phyloP scores from a whole-genome alignment of 805 yeast genomes.

The Vanderwaltozyma tropicalis region DNA sequence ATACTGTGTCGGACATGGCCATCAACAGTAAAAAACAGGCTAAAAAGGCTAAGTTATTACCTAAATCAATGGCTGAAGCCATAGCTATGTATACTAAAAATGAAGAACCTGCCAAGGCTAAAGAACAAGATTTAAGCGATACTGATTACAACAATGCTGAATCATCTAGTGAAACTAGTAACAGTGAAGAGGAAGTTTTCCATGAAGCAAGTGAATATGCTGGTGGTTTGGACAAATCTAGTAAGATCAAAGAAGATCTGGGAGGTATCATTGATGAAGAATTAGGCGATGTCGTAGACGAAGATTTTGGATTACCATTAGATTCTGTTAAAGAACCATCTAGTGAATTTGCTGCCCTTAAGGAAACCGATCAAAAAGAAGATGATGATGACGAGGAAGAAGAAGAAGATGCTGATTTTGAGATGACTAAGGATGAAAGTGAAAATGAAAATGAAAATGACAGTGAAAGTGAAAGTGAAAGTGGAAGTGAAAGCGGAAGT shows the following conservation, averaged over 20 bases:
- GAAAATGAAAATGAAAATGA: conserved; percentile 10
- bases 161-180: not conserved
- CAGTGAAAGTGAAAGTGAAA: conserved; percentile 4
- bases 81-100: conserved; percentile 28
- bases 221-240: not conserved
- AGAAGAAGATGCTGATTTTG: conserved; percentile 25
- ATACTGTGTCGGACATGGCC: too few relatives aligned
- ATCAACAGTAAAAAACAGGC: not conserved
- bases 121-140: conserved; percentile 6
- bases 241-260: conserved; percentile 15
- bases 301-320: conserved; percentile 18
- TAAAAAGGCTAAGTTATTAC: conserved; percentile 25
- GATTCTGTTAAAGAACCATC: too few relatives aligned
- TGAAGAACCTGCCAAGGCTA: not conserved
- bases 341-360: too few relatives aligned
- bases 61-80: conserved; percentile 40
- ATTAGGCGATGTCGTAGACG: conserved; percentile 28
- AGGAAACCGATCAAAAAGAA: conserved; percentile 25
- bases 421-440: conserved; percentile 18
- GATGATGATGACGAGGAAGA: conserved; percentile 26
- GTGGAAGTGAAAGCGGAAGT: conserved; percentile 18
- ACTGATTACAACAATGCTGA: conserved; percentile 4
- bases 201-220: conserved; percentile 19
- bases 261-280: conserved; percentile 13
- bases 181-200: conserved; percentile 10